These are phyloP conservation scores for Datura wrightii DNA, from an alignment of 257 asterid species.

Conservation along the genomic window DNA sequence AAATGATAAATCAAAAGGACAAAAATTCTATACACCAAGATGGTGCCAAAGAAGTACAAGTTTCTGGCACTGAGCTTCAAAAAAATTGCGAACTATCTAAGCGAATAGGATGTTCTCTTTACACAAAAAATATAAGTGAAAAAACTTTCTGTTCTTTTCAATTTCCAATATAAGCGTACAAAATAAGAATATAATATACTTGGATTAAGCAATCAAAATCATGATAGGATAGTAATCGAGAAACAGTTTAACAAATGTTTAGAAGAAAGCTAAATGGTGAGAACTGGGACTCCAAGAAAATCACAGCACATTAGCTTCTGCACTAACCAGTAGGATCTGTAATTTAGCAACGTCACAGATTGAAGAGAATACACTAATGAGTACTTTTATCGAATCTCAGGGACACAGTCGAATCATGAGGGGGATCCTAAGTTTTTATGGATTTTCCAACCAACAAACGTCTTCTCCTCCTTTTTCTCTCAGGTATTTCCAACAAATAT, in stretches of 20 bases:
- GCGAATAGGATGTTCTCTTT: background rate
- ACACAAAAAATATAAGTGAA: background rate
- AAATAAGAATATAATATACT: background rate
- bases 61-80: background rate
- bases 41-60: conserved; percentile 7
- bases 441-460: too few relatives aligned
- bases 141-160: background rate
- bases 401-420: background rate
- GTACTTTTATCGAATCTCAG: background rate
- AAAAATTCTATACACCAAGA: background rate
- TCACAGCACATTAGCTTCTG: too few relatives aligned
- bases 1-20: background rate
- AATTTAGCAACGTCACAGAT: too few relatives aligned
- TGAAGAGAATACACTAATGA: background rate
- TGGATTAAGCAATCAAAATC: conserved; percentile 15
- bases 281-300: background rate
- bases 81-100: background rate
- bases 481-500: background rate
- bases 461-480: background rate
- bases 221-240: background rate
- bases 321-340: too few relatives aligned
- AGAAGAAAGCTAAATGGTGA: conserved; percentile 16
- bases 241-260: background rate
- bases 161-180: background rate
- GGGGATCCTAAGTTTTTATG: background rate